A percentile compares a stretch with the other conserved stretches of the same genome.
These are phyloP conservation scores for Fraxinus floribunda DNA, from an alignment of 305 asterid species.

Conservation along the genomic window DNA sequence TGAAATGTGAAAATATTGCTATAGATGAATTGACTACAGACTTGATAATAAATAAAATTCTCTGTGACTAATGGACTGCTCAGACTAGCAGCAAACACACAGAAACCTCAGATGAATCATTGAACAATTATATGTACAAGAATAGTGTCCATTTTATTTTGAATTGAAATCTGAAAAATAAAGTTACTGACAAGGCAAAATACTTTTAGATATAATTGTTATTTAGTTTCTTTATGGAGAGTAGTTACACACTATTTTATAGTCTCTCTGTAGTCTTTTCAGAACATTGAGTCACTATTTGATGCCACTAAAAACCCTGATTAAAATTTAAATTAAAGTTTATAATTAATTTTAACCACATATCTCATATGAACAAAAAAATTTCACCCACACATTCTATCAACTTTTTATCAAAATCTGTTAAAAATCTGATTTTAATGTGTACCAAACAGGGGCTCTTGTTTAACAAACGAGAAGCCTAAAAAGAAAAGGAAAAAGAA, in stretches of 20 bases:
- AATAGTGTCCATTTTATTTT: neutral
- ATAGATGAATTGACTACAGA: neutral
- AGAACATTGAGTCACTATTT: neutral
- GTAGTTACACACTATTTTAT: neutral
- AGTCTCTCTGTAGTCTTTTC: neutral
- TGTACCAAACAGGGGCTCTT: neutral
- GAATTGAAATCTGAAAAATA: neutral
- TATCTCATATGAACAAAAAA: neutral
- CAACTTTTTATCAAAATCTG: neutral
- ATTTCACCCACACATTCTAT: neutral
- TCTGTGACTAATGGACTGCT: neutral
- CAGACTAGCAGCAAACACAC: neutral
- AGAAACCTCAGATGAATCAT: conserved; percentile 4
- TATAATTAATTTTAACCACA: neutral
- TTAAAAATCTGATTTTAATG: too few species aligned
- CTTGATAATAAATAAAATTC: neutral
- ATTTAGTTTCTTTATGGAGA: neutral
- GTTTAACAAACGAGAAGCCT: neutral
- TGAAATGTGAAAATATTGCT: neutral
- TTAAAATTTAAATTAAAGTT: too few species aligned
- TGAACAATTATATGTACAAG: neutral
- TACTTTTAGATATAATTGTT: neutral
- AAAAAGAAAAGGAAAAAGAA: neutral
- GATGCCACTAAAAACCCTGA: neutral
- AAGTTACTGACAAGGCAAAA: neutral